These are phyloP conservation scores for Eucalyptus tenuipes DNA, from an alignment of 345 rosid genomes.

Conservation along the genomic window DNA sequence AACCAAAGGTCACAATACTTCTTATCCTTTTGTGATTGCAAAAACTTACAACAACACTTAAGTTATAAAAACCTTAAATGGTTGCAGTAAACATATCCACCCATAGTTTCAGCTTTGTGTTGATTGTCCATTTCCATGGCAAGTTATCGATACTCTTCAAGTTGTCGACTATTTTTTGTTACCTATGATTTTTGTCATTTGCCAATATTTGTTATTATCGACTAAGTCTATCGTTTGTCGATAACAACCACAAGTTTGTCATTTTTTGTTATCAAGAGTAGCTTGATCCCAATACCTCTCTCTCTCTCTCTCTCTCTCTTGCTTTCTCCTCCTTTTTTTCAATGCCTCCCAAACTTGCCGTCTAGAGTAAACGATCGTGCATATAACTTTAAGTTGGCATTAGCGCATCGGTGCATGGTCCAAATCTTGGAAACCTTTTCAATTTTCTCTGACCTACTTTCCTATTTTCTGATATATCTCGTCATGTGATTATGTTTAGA, in stretches of 20 bases:
- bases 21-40: neutral
- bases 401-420: no score
- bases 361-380: no score
- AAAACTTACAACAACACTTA: neutral
- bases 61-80: neutral
- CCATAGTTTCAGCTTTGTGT: neutral
- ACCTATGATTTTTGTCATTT: fast-evolving
- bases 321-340: no score
- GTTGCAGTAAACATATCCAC: neutral
- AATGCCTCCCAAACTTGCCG: no score
- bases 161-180: no score
- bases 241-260: neutral
- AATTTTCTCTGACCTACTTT: no score
- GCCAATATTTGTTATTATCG: neutral
- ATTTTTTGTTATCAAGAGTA: neutral
- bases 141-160: neutral
- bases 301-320: no score
- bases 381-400: no score
- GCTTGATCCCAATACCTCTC: neutral
- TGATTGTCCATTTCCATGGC: neutral
- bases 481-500: no score
- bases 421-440: no score
- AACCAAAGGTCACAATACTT: neutral
- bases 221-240: neutral
- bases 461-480: no score